Conservation (phyloP, 441 rosid species). For the Brassica balearica region DNA sequence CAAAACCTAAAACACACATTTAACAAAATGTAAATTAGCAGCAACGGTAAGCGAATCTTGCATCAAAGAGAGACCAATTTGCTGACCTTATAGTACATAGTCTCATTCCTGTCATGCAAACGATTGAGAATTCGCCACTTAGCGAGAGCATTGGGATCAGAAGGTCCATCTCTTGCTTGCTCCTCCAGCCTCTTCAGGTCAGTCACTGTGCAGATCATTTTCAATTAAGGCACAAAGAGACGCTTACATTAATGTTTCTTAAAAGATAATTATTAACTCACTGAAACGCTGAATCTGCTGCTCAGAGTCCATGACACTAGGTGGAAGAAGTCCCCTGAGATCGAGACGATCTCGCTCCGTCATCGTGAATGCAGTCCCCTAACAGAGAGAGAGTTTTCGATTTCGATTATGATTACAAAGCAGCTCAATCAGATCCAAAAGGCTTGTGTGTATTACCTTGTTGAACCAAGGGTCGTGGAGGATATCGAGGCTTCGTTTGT, state of each 20-base stretch:
- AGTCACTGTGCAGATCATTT: constrained; percentile 58
- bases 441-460: constrained; percentile 50
- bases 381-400: constrained; percentile 3
- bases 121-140: constrained; percentile 98
- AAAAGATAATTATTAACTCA: constrained; percentile 26
- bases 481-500: constrained; percentile 95
- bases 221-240: not conserved
- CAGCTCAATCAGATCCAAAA: not conserved
- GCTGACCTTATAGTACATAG: constrained; percentile 89
- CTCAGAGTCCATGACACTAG: constrained; percentile 81
- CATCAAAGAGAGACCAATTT: not conserved
- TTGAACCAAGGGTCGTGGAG: constrained; percentile 99
- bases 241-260: not conserved
- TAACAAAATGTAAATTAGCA: constrained; percentile 1
- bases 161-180: constrained; percentile 96
- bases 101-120: constrained; percentile 95
- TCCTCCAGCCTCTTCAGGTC: constrained; percentile 95
- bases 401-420: not conserved
- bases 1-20: constrained; percentile 62
- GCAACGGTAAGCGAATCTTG: not conserved
- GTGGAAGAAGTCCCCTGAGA: constrained; percentile 97
- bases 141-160: constrained; percentile 93
- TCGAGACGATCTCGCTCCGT: constrained; percentile 97
- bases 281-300: constrained; percentile 98
- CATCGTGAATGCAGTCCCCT: constrained; percentile 97